phyloP scores from a whole-genome alignment of 345 rosid species.

The Gossypium thurberi region DNA sequence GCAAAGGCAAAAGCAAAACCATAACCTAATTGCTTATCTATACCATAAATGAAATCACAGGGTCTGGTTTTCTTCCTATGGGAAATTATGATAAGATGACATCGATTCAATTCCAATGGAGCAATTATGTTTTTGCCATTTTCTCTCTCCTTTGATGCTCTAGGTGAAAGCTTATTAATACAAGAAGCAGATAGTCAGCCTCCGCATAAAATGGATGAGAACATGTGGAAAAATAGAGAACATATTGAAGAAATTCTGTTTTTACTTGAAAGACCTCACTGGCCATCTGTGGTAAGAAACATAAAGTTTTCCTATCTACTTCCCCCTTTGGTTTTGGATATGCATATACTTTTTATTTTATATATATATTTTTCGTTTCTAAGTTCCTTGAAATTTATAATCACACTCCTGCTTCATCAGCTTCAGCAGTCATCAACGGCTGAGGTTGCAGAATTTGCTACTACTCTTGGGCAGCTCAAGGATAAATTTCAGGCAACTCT shows the following conservation, averaged over 20 bases:
- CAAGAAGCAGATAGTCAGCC: constrained; percentile 56
- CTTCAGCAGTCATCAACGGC: constrained; percentile 56
- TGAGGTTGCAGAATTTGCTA: constrained; percentile 44
- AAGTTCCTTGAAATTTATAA: neutral
- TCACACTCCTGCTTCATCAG: constrained; percentile 24
- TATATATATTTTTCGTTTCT: neutral
- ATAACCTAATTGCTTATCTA: neutral
- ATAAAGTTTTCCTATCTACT: neutral
- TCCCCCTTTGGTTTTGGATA: neutral
- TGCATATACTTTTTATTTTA: neutral
- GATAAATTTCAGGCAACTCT: constrained; percentile 39
- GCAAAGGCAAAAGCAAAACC: neutral
- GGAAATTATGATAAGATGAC: neutral
- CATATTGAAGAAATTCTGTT: constrained; percentile 78
- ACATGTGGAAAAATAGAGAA: constrained; percentile 95
- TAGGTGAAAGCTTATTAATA: constrained; percentile 52
- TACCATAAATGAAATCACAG: neutral
- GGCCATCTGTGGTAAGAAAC: constrained; percentile 53
- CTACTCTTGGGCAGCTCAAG: constrained; percentile 28
- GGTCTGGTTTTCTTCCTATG: neutral
- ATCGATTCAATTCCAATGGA: neutral
- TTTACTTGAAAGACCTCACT: constrained; percentile 57
- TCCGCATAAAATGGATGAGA: constrained; percentile 89
- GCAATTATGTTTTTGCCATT: neutral
- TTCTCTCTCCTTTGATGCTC: neutral